These are phyloP conservation scores for Daldinia caldariorum DNA, from an alignment of 495 filamentous ascomycete genomes.

Conservation along the genomic window DNA sequence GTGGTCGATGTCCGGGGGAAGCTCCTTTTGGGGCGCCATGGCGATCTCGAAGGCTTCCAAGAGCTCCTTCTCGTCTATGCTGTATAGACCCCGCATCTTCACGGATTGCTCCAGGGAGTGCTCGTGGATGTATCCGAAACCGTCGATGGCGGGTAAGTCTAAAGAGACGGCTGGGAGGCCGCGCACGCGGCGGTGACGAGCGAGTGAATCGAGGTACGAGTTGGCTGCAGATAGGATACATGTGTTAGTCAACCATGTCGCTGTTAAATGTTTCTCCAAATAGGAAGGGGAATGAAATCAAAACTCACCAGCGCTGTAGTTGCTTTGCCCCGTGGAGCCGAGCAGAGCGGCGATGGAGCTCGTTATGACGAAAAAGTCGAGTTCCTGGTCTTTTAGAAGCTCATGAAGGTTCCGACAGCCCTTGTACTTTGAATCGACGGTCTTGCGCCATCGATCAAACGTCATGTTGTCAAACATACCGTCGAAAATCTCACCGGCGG, in stretches of 20 bases:
- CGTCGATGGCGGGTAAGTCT: slow-evolving; percentile 48
- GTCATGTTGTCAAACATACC: slow-evolving; percentile 49
- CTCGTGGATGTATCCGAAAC: slow-evolving; percentile 52
- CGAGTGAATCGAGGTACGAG: slow-evolving; percentile 54
- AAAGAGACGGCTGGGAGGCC: slow-evolving; percentile 41
- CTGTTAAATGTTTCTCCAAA: not conserved
- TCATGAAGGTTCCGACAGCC: slow-evolving; percentile 55
- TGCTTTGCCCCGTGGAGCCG: slow-evolving; percentile 56
- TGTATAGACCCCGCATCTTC: slow-evolving; percentile 50
- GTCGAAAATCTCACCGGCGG: slow-evolving; percentile 62
- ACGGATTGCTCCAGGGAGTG: slow-evolving; percentile 50
- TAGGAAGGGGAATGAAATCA: not conserved
- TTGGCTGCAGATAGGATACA: slow-evolving; percentile 52
- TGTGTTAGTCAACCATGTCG: not conserved
- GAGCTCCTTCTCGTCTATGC: slow-evolving; percentile 53
- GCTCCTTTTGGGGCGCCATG: slow-evolving; percentile 1
- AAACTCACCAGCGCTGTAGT: slow-evolving; percentile 48
- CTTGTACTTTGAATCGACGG: slow-evolving; percentile 52
- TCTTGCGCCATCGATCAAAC: slow-evolving; percentile 45
- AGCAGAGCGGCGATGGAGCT: slow-evolving; percentile 58
- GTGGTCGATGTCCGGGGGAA: slow-evolving; percentile 10
- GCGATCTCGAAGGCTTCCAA: slow-evolving; percentile 50
- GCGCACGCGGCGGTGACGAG: slow-evolving; percentile 26
- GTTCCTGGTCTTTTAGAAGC: slow-evolving; percentile 35
- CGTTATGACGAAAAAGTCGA: slow-evolving; percentile 65